Evolutionary conservation across 208 protist species (phyloP), one percentile per base, ranked within the genome.

Genomic region (Leishmania mexicana): DNA sequence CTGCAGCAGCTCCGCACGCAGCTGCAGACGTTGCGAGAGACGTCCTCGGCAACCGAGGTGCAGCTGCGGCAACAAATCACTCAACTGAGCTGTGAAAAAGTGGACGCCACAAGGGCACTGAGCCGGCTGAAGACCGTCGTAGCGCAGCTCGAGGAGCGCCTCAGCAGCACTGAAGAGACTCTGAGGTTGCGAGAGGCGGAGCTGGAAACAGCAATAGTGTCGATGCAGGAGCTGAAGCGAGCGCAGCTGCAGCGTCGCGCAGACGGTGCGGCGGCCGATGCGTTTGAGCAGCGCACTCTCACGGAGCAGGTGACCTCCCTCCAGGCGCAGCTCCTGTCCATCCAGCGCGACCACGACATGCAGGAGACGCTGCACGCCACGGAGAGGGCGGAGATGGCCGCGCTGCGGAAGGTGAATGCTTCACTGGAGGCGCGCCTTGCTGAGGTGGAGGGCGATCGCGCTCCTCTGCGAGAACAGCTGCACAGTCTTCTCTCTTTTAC

Each of bases 401-500:
- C 92, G 8, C 78, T 97, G 51, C 92, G 88, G 1, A 83, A 84
- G 38, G 87, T 91, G n/a, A 97, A 97, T 75, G 83, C 78, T 24
- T 87, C 86, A n/a, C 76, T 97, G 53, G 92, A 95, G 78, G 75
- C 58, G 21, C 92, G 94, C 15, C 84, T 97, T n/a, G 71, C 82
- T 24, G 89, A 93, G 47, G 85, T 94, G 40, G 92, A 97, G 83
- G 77, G 84, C 10, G 94, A 95, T 45, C 87, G 92, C 6, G 92
- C 94, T 17, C 92, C 92, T 58, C 80, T 97, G 79, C 90, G 94
- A 28, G 92, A 94, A 78, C 94, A 94, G 70, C 84, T 97, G 65
- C 92, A 92, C 74, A 89, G 88, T 64, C 75, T 96, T 24, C 83
- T 97, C 1, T 51, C 85, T 15, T 71, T 75, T 45, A 54, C 38